Base-by-base conservation (phyloP, 345 rosid species). In the Rhizophora mangle region DNA sequence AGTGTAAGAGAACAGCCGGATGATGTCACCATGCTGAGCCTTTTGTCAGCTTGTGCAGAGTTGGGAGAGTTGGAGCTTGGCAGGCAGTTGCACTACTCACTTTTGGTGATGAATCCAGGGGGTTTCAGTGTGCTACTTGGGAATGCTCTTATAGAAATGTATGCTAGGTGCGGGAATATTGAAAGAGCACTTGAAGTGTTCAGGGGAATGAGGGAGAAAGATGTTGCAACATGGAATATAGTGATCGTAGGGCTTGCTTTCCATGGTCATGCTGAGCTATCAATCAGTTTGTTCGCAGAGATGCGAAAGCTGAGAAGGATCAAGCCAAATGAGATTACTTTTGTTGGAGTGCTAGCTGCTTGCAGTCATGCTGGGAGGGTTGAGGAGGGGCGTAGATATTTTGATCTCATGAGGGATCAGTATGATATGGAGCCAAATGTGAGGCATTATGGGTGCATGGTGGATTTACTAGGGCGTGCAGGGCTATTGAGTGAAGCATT, bases 401-500 rank as follows among this genome's bases (percentile, higher is more conserved):
- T 87, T 74, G 76, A 72, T 34, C 86, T 85, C 60, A 86, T 86
- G 89, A 78, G 21, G 63, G 81, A 83, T 30, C 18, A 15, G 47
- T 86, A 86, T 74, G 56, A 72, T 3, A 81, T 82, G 51, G 82
- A 79, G 59, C 94, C 94, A 66, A 86, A 86, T 74, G 80, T 83
- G 60, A 88, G 76, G 78, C 96, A 89, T 62, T 85, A 81, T 53
- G 92, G 91, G 51, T 88, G 94, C 74, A 83, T 88, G 91, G 87
- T 86, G 60, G 94, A 88, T 67, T 64, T 88, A 83, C 65, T 88
- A 63, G 88, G 89, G 16, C 82, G 89, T 68, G 86, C 91, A 61
- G 90, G 89, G 77, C 74, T 79, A 22, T 76, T 89, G 75, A 60
- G 71, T 4, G 89, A 88, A 82, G 89, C 91, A 49, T 83, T 82